Percentiles rank a stretch among this genome's conserved stretches.
Evolutionary conservation across 257 asterid species (phyloP).

Genomic region (Coffea canephora): DNA sequence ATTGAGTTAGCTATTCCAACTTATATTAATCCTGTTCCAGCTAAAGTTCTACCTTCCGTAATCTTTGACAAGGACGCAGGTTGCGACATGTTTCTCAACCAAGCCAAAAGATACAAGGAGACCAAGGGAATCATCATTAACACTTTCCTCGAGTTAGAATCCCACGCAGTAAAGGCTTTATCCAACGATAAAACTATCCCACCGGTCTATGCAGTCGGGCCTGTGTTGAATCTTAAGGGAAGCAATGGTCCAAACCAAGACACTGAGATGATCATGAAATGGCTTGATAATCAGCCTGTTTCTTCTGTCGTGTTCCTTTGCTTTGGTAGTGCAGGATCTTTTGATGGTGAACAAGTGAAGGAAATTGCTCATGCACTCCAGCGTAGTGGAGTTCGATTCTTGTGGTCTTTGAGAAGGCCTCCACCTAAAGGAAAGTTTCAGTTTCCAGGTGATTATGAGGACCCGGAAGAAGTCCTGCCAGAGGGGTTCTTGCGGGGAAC

Average conservation of each 20-base stretch:
- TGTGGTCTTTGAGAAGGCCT: neutral
- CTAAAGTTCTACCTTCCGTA: neutral
- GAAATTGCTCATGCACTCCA: neutral
- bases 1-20: neutral
- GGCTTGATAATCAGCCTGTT: slow-evolving; percentile 26
- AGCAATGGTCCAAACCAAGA: neutral
- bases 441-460: slow-evolving; percentile 5
- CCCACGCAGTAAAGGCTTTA: slow-evolving; percentile 27
- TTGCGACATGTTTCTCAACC: slow-evolving; percentile 3
- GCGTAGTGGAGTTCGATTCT: neutral
- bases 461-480: slow-evolving; percentile 28
- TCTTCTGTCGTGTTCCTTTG: slow-evolving; percentile 27
- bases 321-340: slow-evolving; percentile 27
- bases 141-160: slow-evolving; percentile 34
- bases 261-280: slow-evolving; percentile 18
- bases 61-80: slow-evolving; percentile 3
- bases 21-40: neutral
- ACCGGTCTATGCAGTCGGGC: slow-evolving; percentile 36
- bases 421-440: neutral
- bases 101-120: slow-evolving; percentile 7
- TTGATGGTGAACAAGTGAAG: slow-evolving; percentile 3
- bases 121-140: slow-evolving; percentile 16
- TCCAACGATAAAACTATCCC: slow-evolving; percentile 22
- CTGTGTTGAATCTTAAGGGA: slow-evolving; percentile 7
- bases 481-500: slow-evolving; percentile 36